Conservation (phyloP, 768 basidiomycete genomes). For the Suillus plorans region DNA sequence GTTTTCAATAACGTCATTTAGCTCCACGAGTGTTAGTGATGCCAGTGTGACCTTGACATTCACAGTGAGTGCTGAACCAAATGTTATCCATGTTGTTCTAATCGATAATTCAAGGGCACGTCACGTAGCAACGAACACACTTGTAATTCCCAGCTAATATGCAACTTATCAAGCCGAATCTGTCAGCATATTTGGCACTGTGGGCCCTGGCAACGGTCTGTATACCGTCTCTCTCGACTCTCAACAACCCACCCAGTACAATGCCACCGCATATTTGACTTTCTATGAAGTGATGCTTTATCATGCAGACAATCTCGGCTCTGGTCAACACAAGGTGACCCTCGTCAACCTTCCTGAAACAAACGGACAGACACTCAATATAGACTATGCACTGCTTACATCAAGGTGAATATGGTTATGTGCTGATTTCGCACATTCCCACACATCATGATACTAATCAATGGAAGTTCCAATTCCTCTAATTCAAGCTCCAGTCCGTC, state of each 20-base stretch:
- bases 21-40: constrained; percentile 32
- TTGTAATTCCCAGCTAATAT: background rate
- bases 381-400: constrained; percentile 35
- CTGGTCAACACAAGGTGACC: constrained; percentile 36
- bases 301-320: constrained; percentile 38
- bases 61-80: constrained; percentile 28
- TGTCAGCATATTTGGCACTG: constrained; percentile 45
- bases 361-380: constrained; percentile 21
- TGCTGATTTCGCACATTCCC: background rate
- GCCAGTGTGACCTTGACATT: constrained; percentile 40
- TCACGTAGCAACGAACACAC: background rate
- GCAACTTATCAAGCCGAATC: constrained; percentile 35
- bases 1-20: constrained; percentile 15
- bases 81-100: background rate
- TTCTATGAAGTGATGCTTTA: constrained; percentile 33
- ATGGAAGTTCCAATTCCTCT: background rate
- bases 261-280: constrained; percentile 12
- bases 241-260: constrained; percentile 9
- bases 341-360: constrained; percentile 31
- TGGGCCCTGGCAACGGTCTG: constrained; percentile 33
- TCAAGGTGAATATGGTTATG: constrained; percentile 16
- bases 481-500: background rate
- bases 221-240: constrained; percentile 39
- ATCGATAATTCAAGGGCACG: constrained; percentile 25
- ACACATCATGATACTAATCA: background rate